These are phyloP conservation scores for Corchorus capsularis DNA, from an alignment of 345 rosid species.

Conservation along the genomic window DNA sequence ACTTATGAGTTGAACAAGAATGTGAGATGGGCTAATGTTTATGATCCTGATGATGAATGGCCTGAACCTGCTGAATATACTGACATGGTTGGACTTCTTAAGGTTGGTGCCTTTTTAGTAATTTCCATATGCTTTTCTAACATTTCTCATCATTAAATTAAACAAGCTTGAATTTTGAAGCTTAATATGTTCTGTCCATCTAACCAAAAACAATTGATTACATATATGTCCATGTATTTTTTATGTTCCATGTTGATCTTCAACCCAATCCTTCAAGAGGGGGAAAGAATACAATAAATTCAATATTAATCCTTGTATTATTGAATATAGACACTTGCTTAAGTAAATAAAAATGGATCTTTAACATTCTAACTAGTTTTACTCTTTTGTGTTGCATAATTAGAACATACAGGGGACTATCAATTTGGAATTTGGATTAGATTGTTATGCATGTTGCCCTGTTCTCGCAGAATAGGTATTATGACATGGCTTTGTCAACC, in stretches of 20 bases:
- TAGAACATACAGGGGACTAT: conserved; percentile 13
- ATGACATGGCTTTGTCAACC: conserved; percentile 91
- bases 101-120: conserved; percentile 44
- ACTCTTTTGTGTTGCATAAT: background rate
- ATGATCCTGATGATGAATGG: conserved; percentile 81
- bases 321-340: background rate
- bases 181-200: background rate
- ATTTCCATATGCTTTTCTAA: background rate
- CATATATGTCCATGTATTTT: background rate
- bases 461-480: conserved; percentile 75
- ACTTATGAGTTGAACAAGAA: conserved; percentile 87
- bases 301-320: background rate
- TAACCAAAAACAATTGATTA: background rate
- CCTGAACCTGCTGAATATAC: conserved; percentile 85
- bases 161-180: background rate
- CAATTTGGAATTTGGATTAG: conserved; percentile 1
- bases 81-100: conserved; percentile 81
- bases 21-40: conserved; percentile 90
- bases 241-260: background rate
- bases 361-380: background rate
- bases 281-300: too few species aligned
- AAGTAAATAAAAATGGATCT: background rate
- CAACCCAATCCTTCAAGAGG: background rate
- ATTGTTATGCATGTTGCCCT: conserved; percentile 14
- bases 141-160: background rate